A percentile compares a stretch with the other conserved stretches of the same genome.
These are phyloP conservation scores for Mrakia gelida DNA, from an alignment of 768 basidiomycete genomes.

Conservation along the genomic window DNA sequence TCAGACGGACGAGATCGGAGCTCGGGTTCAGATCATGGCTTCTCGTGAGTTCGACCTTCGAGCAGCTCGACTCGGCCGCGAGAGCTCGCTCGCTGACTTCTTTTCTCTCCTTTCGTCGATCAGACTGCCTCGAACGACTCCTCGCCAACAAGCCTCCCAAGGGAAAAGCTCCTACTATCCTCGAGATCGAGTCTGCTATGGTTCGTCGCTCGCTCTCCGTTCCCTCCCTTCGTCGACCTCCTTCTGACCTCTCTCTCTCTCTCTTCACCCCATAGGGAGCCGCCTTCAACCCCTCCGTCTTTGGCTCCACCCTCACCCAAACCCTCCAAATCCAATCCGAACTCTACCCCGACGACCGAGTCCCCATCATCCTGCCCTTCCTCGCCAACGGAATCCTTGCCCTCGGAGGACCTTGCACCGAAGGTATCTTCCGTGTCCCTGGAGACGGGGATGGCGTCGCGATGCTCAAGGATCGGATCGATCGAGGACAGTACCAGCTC, in stretches of 20 bases:
- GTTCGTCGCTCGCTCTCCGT: constrained; percentile 47
- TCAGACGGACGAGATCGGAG: constrained; percentile 9
- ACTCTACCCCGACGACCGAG: constrained; percentile 75
- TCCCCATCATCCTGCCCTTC: constrained; percentile 91
- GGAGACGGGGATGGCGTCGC: constrained; percentile 86
- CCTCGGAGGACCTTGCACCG: constrained; percentile 73
- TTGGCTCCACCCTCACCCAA: constrained; percentile 81
- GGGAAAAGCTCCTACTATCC: constrained; percentile 71
- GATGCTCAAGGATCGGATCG: constrained; percentile 81
- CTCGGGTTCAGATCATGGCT: constrained; percentile 56
- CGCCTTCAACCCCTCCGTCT: constrained; percentile 90
- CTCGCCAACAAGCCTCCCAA: constrained; percentile 19
- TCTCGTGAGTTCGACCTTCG: constrained; percentile 50
- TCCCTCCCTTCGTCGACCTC: background rate
- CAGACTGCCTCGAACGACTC: constrained; percentile 22
- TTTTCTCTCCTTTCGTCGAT: too few species aligned
- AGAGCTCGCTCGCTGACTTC: background rate
- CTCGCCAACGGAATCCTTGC: constrained; percentile 87
- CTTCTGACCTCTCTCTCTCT: constrained; percentile 25
- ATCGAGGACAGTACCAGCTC: constrained; percentile 54
- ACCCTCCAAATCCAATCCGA: constrained; percentile 79
- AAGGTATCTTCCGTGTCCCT: constrained; percentile 89
- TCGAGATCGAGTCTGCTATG: constrained; percentile 88
- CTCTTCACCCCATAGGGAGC: constrained; percentile 58
- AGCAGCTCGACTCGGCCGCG: background rate